phyloP scores from a whole-genome alignment of 2,329 filamentous ascomycete genomes.

The Venturia carpophila region DNA sequence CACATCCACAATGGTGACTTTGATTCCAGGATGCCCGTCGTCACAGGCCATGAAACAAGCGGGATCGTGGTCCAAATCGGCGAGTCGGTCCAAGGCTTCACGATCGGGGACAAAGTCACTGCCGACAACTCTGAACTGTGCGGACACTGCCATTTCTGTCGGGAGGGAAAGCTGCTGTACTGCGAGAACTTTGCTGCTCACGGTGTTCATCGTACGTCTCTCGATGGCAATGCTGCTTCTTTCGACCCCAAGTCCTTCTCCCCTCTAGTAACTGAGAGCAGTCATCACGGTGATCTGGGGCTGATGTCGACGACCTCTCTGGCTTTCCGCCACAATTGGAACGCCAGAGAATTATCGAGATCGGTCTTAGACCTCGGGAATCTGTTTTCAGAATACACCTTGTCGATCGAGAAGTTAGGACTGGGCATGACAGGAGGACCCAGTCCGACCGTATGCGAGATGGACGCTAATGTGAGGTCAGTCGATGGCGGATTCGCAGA shows the following conservation, averaged over 20 bases:
- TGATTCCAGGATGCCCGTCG: slow-evolving; percentile 28
- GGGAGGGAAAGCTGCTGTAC: slow-evolving; percentile 57
- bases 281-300: too few species aligned
- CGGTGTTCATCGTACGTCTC: slow-evolving; percentile 44
- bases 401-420: too few species aligned
- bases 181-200: slow-evolving; percentile 64
- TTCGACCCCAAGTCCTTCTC: too few species aligned
- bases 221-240: background rate
- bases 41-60: slow-evolving; percentile 56
- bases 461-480: slow-evolving; percentile 25
- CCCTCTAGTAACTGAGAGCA: too few species aligned
- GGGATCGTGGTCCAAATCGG: slow-evolving; percentile 55
- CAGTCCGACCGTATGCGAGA: slow-evolving; percentile 13
- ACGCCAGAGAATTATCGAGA: too few species aligned
- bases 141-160: slow-evolving; percentile 66
- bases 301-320: too few species aligned
- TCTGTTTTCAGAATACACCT: too few species aligned
- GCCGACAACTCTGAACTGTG: slow-evolving; percentile 60
- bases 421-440: too few species aligned
- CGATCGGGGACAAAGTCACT: slow-evolving; percentile 54
- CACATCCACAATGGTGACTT: slow-evolving; percentile 65
- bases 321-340: too few species aligned
- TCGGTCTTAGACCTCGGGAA: too few species aligned
- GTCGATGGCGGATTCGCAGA: slow-evolving; percentile 66
- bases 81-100: slow-evolving; percentile 51